These are phyloP conservation scores for Aureobasidium sp. DNA, from an alignment of 2,329 filamentous ascomycete genomes.

Conservation along the genomic window DNA sequence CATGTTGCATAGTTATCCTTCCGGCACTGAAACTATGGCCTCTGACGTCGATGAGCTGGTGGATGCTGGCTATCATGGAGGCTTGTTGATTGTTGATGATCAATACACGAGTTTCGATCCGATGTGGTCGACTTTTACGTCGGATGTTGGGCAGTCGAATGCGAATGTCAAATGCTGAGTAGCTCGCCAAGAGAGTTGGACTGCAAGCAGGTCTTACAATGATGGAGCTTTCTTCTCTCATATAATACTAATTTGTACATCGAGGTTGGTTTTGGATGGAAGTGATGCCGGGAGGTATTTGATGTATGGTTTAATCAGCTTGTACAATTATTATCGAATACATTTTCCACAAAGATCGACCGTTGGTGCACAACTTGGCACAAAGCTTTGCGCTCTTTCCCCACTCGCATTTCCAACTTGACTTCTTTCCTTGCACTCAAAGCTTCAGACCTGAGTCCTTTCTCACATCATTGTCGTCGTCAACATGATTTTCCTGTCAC, in stretches of 20 bases:
- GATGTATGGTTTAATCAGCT: not conserved
- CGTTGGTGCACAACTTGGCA: not conserved
- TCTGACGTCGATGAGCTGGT: not conserved
- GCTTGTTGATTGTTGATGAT: not conserved
- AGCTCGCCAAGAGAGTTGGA: not conserved
- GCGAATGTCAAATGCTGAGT: not conserved
- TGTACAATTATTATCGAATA: not conserved
- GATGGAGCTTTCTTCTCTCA: not conserved
- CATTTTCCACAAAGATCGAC: not conserved
- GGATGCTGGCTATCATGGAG: not conserved
- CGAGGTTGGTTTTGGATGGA: not conserved
- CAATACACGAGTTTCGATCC: conserved; percentile 4
- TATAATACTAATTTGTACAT: not conserved
- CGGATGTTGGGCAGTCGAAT: not conserved
- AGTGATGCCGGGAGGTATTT: not conserved
- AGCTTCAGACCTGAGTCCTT: not conserved
- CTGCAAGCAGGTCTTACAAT: not conserved
- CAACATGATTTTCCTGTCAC: not conserved
- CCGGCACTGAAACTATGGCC: not conserved
- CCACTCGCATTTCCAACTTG: not conserved
- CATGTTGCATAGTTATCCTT: conserved; percentile 17
- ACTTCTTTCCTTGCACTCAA: conserved; percentile 1
- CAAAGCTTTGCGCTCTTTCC: not conserved
- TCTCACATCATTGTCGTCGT: not conserved
- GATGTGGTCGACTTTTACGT: not conserved